phyloP scores from a whole-genome alignment of 352 stramenopile genomes.

The Pythium rishiriense region DNA sequence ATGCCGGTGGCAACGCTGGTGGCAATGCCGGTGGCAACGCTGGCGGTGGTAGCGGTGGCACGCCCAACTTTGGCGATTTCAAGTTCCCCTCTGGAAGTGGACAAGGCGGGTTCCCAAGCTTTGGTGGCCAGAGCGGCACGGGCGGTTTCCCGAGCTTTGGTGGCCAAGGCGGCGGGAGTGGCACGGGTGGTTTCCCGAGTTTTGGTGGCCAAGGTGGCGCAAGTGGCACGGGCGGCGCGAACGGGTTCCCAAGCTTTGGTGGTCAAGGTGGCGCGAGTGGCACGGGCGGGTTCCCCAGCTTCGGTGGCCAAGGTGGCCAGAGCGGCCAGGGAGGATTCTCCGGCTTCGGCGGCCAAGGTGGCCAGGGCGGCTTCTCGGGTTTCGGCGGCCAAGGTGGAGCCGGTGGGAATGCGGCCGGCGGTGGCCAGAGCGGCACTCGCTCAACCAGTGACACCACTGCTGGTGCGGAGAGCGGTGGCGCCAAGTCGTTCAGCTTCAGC shows the following conservation, averaged over 20 bases:
- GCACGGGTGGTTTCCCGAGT: neutral
- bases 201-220: neutral
- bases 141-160: neutral
- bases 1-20: neutral
- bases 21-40: neutral
- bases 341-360: neutral
- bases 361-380: neutral
- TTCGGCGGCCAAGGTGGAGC: neutral
- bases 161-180: neutral
- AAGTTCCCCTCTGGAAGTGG: neutral
- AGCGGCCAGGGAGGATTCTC: neutral
- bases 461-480: neutral
- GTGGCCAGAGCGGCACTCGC: neutral
- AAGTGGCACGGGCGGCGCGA: no score
- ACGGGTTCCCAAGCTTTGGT: neutral
- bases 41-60: neutral
- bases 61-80: neutral
- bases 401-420: neutral
- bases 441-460: neutral
- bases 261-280: neutral
- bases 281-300: no score
- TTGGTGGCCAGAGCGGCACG: neutral
- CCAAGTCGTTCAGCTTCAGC: constrained; percentile 16
- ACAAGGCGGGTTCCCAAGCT: neutral
- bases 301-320: neutral